Evolutionary conservation across 768 basidiomycete species (phyloP).

Genomic region (Tulasnella calospora): DNA sequence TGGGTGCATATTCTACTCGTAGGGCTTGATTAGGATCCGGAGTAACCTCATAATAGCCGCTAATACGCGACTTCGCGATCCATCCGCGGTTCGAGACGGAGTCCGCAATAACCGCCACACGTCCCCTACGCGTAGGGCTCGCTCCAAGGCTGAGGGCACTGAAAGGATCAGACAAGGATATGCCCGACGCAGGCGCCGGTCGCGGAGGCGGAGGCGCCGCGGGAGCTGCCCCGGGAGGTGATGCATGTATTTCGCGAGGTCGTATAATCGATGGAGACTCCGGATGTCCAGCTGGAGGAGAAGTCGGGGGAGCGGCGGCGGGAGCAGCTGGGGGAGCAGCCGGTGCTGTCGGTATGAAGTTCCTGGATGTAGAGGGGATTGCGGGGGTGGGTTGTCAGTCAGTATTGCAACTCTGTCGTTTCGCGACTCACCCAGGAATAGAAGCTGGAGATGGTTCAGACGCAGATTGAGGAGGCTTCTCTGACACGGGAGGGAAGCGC

Average conservation of each 20-base stretch:
- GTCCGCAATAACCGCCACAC: background rate
- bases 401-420: background rate
- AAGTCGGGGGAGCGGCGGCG: background rate
- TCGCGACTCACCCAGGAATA: background rate
- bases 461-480: background rate
- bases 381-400: background rate
- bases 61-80: background rate
- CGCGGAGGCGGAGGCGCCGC: background rate
- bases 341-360: background rate
- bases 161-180: background rate
- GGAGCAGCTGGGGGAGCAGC: background rate
- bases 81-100: background rate
- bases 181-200: background rate
- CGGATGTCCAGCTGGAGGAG: background rate
- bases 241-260: background rate
- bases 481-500: slow-evolving; percentile 3
- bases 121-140: background rate
- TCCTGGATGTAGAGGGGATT: background rate
- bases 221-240: background rate
- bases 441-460: background rate
- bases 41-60: background rate
- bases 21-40: background rate
- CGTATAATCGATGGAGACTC: background rate
- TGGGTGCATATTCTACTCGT: background rate
- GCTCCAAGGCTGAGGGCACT: background rate